Conservation (phyloP, 2,329 filamentous ascomycete species). For the Fusarium sp. region DNA sequence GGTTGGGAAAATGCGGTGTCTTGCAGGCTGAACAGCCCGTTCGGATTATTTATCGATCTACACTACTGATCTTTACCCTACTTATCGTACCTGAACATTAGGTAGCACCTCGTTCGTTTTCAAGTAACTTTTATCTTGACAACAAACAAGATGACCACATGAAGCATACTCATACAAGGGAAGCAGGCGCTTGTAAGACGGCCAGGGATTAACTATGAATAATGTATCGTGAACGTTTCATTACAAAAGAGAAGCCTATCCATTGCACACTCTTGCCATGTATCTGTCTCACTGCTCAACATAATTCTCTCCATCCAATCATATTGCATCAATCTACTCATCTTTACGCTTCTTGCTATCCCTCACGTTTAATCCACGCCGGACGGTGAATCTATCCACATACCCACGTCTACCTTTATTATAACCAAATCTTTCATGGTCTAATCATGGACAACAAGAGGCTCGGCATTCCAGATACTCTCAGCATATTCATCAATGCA, state of each 20-base stretch:
- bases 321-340: constrained; percentile 29
- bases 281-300: constrained; percentile 6
- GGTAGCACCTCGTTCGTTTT: not conserved
- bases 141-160: not conserved
- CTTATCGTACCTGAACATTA: not conserved
- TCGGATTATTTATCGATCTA: not conserved
- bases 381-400: constrained; percentile 29
- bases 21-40: not conserved
- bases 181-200: not conserved
- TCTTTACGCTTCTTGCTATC: constrained; percentile 11
- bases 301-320: constrained; percentile 3
- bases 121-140: not conserved
- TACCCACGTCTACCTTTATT: constrained; percentile 18
- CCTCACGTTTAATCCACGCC: constrained; percentile 3
- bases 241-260: constrained; percentile 28
- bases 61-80: not conserved
- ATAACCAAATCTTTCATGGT: constrained; percentile 3
- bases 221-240: constrained; percentile 28
- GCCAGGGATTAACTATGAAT: not conserved
- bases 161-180: not conserved
- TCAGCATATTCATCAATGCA: constrained; percentile 99
- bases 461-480: constrained; percentile 96
- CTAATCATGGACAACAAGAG: constrained; percentile 64
- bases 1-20: not conserved
- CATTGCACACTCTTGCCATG: constrained; percentile 18